Evolutionary conservation across 169 alveolate genomes (phyloP), one percentile per base, ranked within the genome.

Genomic region (Plasmodium chabaudi): DNA sequence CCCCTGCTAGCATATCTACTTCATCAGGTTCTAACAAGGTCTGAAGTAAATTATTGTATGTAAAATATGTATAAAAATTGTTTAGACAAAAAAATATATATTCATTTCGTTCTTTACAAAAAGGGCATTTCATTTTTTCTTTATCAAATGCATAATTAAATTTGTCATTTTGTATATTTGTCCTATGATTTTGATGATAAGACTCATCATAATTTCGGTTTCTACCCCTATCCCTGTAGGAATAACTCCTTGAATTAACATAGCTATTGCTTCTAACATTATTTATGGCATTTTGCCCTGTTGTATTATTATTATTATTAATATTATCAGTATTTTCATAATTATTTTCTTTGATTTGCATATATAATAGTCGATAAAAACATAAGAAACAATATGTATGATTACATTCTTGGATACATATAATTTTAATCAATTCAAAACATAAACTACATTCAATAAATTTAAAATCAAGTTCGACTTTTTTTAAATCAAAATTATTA

Each of bases 381-480:
- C 91, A 86, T 23, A 86, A 55, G 27, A 86, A 86, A 64, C 91
- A 86, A 59, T 57, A 86, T 2, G 87, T 86, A 46, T 86, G 91
- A 53, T 86, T 86, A 72, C 91, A 86, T 69, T 86, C 91, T 70
- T 86, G 90, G 15, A 82, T 46, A 39, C 90, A 82, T 59, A 82
- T 34, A 82, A 82, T 67, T 82, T 82, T 82, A 42, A 82, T 82
- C 47, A 82, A 57, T 61, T 82, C 90, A 49, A 82, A 82, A 21
- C 90, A 82, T 68, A 82, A 34, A 39, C 90, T 82, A 56, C 90
- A 82, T 82, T 82, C 90, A 15, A 82, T 82, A 46, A 82, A 82
- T 69, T 82, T 65, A 60, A 82, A 82, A 42, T 82, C 90, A 1
- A 82, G 65, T 56, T 82, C 90, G 3, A 82, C 90, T 47, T 82